A percentile compares a stretch with the other conserved stretches of the same genome.
These are phyloP conservation scores for Mycena sanguinolenta DNA, from an alignment of 768 basidiomycete species.

Conservation along the genomic window DNA sequence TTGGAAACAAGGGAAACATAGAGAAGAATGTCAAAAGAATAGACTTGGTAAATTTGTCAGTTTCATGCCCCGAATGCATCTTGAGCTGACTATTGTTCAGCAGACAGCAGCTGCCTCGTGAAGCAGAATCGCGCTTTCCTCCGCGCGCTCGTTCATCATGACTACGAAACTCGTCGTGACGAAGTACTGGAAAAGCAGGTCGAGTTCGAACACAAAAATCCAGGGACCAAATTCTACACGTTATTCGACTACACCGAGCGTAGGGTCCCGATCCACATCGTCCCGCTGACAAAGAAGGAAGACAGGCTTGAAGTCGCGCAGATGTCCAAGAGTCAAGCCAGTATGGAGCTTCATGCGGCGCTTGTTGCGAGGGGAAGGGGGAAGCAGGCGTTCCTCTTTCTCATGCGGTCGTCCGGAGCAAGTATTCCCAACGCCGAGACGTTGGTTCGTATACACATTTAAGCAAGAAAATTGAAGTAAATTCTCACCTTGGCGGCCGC, in stretches of 20 bases:
- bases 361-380: conserved; percentile 2
- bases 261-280: conserved; percentile 9
- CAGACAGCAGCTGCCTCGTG: too few species aligned
- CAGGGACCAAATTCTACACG: too few species aligned
- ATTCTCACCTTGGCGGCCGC: conserved; percentile 1
- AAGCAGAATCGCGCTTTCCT: too few species aligned
- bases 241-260: too few species aligned
- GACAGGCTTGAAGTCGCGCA: conserved; percentile 12
- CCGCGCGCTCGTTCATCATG: conserved; percentile 3
- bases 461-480: conserved; percentile 4
- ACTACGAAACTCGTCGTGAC: conserved; percentile 7
- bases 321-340: conserved; percentile 13
- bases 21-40: conserved; percentile 8
- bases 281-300: conserved; percentile 1
- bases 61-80: conserved; percentile 8
- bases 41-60: conserved; percentile 3
- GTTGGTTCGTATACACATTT: conserved; percentile 13
- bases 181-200: conserved; percentile 12
- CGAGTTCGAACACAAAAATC: conserved; percentile 13
- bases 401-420: conserved; percentile 16
- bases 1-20: conserved; percentile 6
- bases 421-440: conserved; percentile 10
- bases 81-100: conserved; percentile 3
- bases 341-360: conserved; percentile 11
- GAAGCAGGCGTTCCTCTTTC: conserved; percentile 7